Conservation (phyloP, 1,284 basidiomycete species). For the Singerocomus inundabilis region DNA sequence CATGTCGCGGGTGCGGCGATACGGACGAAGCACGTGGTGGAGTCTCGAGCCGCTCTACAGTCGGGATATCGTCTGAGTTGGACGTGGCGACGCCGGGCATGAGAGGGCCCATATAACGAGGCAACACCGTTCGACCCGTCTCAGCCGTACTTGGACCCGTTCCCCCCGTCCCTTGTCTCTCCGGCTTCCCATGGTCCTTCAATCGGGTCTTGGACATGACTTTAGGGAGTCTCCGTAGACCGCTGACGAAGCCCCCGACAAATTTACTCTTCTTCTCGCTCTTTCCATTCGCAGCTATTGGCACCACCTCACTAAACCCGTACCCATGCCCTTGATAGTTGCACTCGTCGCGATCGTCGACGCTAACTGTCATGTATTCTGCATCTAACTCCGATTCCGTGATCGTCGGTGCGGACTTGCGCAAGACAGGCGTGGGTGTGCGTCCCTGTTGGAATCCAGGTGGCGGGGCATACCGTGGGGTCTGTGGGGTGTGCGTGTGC, state of each 20-base stretch:
- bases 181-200: constrained; percentile 24
- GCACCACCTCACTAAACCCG: constrained; percentile 26
- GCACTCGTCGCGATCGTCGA: constrained; percentile 28
- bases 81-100: constrained; percentile 20
- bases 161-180: constrained; percentile 17
- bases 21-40: constrained; percentile 26
- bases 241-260: constrained; percentile 32
- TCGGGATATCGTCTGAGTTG: constrained; percentile 33
- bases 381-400: constrained; percentile 33
- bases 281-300: constrained; percentile 23
- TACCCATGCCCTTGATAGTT: constrained; percentile 21
- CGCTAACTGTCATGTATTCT: constrained; percentile 35
- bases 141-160: constrained; percentile 7
- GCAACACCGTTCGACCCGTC: constrained; percentile 9
- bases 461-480: constrained; percentile 24
- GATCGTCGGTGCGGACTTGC: constrained; percentile 33
- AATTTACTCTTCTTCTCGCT: constrained; percentile 33
- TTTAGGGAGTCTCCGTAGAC: constrained; percentile 31
- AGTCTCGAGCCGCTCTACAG: constrained; percentile 30
- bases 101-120: constrained; percentile 20
- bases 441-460: constrained; percentile 25
- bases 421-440: constrained; percentile 29
- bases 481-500: constrained; percentile 32
- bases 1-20: constrained; percentile 21
- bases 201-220: constrained; percentile 33